Conservation (phyloP, 225 moss, liverwort and hornwort genomes). For the Marchantia polymorpha region DNA sequence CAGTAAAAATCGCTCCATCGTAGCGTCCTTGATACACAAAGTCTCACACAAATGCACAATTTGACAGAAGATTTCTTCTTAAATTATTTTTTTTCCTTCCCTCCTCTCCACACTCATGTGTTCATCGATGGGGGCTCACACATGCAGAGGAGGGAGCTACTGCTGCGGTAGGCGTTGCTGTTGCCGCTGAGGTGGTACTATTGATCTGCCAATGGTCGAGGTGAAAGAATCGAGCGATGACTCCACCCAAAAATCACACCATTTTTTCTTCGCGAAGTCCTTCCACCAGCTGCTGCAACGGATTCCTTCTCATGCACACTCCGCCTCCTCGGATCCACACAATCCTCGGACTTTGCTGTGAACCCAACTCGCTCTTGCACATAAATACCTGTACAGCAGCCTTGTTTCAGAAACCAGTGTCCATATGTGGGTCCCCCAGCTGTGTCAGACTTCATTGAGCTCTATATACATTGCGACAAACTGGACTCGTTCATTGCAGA, state of each 20-base stretch:
- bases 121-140: background rate
- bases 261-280: too few relatives aligned
- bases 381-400: background rate
- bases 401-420: background rate
- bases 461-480: background rate
- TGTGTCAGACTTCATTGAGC: background rate
- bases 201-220: background rate
- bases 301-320: background rate
- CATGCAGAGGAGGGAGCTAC: background rate
- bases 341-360: background rate
- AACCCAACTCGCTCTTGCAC: background rate
- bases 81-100: too few relatives aligned
- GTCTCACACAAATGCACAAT: background rate
- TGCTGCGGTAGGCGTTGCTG: background rate
- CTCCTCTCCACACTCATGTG: background rate
- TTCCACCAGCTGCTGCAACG: background rate
- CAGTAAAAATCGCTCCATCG: conserved; percentile 1
- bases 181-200: background rate
- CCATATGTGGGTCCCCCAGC: background rate
- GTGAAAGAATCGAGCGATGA: background rate
- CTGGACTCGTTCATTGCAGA: background rate
- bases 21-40: too few relatives aligned
- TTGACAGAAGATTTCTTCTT: background rate
- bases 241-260: background rate
- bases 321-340: background rate